A percentile compares a stretch with the other conserved stretches of the same genome.
Conservation (phyloP, 805 yeast species). For the Hanseniaspora osmophila region DNA sequence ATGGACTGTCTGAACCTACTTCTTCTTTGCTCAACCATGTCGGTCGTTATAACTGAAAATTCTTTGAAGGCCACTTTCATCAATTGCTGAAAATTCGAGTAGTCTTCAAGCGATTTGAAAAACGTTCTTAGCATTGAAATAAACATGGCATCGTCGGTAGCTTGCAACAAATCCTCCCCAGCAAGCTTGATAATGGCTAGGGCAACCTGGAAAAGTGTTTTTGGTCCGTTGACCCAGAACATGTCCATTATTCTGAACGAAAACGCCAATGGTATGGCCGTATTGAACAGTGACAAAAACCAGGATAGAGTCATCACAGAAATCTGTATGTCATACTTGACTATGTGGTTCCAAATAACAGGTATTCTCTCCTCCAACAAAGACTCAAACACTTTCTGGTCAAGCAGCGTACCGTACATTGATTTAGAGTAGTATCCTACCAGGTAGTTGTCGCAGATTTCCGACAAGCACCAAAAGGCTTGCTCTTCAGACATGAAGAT, state of each 20-base stretch:
- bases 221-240: constrained; percentile 79
- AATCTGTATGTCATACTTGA: constrained; percentile 69
- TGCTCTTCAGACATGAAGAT: constrained; percentile 91
- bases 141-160: constrained; percentile 87
- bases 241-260: constrained; percentile 88
- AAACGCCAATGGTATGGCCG: constrained; percentile 86
- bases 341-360: constrained; percentile 68
- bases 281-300: constrained; percentile 82
- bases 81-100: constrained; percentile 79
- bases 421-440: constrained; percentile 96
- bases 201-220: constrained; percentile 82
- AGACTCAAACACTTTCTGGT: constrained; percentile 85
- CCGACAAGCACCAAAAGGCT: constrained; percentile 83
- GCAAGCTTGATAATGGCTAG: constrained; percentile 79
- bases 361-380: constrained; percentile 87
- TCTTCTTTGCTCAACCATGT: not conserved
- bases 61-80: constrained; percentile 88
- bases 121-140: constrained; percentile 74
- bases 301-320: constrained; percentile 91
- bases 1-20: not conserved
- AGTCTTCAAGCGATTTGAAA: constrained; percentile 61
- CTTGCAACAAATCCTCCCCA: constrained; percentile 65
- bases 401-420: constrained; percentile 92
- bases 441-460: constrained; percentile 67
- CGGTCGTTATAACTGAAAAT: constrained; percentile 48